phyloP scores from a whole-genome alignment of 2,329 filamentous ascomycete species.

The Phyllosticta capitalensis region DNA sequence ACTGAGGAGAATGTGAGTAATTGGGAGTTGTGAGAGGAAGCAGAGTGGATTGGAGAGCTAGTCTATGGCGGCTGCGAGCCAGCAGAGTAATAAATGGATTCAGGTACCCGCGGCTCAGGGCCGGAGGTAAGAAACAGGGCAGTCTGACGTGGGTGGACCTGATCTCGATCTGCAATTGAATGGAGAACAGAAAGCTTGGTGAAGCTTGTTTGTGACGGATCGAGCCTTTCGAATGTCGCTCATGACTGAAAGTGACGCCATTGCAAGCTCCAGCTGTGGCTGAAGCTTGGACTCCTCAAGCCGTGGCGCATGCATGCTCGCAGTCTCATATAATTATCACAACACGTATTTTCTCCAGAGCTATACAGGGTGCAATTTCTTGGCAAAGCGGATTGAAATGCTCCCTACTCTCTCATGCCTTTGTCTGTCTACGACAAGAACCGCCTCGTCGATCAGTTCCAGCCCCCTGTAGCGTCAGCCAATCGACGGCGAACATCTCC shows the following conservation, averaged over 20 bases:
- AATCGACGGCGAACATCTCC: too few relatives aligned
- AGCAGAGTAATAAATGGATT: background rate
- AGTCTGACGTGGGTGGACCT: constrained; percentile 5
- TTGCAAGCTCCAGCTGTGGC: background rate
- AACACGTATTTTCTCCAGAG: too few relatives aligned
- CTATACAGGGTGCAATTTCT: too few relatives aligned
- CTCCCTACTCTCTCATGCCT: too few relatives aligned
- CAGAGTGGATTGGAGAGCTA: background rate
- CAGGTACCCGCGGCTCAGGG: background rate
- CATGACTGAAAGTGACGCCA: background rate
- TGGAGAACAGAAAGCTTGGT: constrained; percentile 9
- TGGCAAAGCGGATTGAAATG: too few relatives aligned
- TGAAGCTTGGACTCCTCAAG: too few relatives aligned
- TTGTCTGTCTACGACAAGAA: too few relatives aligned
- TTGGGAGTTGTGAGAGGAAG: background rate
- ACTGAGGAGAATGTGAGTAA: background rate
- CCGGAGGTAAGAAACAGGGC: background rate
- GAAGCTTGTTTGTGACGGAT: constrained; percentile 11
- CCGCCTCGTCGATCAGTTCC: too few relatives aligned
- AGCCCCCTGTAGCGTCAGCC: too few relatives aligned
- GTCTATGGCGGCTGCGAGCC: background rate
- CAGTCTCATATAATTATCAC: too few relatives aligned
- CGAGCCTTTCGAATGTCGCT: background rate
- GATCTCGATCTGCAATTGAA: background rate
- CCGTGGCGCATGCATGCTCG: too few relatives aligned